Conservation (phyloP, 257 asterid species). For the Cruciata laevipes region DNA sequence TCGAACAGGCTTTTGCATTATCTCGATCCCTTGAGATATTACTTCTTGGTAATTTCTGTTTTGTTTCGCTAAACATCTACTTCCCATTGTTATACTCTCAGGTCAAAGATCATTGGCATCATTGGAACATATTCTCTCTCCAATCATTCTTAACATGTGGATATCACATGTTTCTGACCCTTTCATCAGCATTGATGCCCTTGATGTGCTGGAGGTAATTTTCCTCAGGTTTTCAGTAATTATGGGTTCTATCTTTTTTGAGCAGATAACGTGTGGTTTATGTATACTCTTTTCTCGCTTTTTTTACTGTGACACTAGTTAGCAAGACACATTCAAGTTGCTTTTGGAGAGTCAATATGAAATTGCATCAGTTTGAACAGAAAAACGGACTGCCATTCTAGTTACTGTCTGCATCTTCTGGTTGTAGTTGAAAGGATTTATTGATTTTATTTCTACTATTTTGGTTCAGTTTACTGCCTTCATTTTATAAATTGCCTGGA, state of each 20-base stretch:
- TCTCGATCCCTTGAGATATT: slow-evolving; percentile 1
- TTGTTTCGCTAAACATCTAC: neutral
- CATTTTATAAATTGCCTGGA: neutral
- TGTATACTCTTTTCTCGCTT: neutral
- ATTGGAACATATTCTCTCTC: slow-evolving; percentile 72
- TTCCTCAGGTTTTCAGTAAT: neutral
- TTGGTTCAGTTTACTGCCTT: neutral
- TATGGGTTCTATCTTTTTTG: neutral
- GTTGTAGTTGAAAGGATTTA: neutral
- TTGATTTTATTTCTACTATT: neutral
- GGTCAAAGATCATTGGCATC: slow-evolving; percentile 61
- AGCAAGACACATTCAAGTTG: neutral
- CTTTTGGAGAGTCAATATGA: neutral
- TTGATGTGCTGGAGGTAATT: slow-evolving; percentile 89
- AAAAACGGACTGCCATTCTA: neutral
- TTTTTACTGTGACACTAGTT: no score
- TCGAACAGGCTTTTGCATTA: neutral
- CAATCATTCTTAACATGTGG: slow-evolving; percentile 90
- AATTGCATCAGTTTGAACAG: neutral
- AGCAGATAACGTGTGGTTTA: neutral
- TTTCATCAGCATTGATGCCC: slow-evolving; percentile 88
- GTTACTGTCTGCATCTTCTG: neutral
- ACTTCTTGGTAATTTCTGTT: neutral
- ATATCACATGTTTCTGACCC: slow-evolving; percentile 94
- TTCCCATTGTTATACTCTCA: slow-evolving; percentile 17